phyloP scores from a whole-genome alignment of 805 yeast species.

The Pichia membranifaciens region DNA sequence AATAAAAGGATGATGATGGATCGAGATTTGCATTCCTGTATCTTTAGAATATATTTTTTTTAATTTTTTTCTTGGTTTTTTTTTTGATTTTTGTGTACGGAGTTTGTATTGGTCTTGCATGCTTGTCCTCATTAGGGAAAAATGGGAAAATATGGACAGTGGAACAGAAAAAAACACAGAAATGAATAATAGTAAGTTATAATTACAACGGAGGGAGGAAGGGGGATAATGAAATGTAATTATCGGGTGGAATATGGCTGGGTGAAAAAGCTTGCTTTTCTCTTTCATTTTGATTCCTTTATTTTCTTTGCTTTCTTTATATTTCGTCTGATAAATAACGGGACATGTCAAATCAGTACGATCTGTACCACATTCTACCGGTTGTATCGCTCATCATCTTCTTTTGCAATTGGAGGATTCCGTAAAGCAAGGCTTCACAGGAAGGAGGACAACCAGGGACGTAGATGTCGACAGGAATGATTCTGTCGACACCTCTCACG shows the following conservation, averaged over 20 bases:
- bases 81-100: no score
- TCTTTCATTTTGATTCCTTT: no score
- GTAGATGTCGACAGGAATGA: constrained; percentile 83
- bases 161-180: not conserved
- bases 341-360: no score
- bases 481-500: constrained; percentile 84
- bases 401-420: constrained; percentile 82
- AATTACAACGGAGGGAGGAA: not conserved
- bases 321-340: no score
- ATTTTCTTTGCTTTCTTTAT: no score
- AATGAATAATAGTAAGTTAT: constrained; percentile 3
- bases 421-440: constrained; percentile 85
- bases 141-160: not conserved
- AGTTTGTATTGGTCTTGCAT: no score
- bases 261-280: not conserved
- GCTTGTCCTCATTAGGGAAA: no score
- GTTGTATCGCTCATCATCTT: constrained; percentile 80
- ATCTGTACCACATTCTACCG: constrained; percentile 82
- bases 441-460: constrained; percentile 95
- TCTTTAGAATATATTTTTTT: no score
- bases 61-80: no score
- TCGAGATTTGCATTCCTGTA: not conserved
- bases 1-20: not conserved
- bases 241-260: constrained; percentile 5
- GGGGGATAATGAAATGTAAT: constrained; percentile 1